Conservation (phyloP, 2,329 filamentous ascomycete genomes). For the Sporothrix brasiliensis region DNA sequence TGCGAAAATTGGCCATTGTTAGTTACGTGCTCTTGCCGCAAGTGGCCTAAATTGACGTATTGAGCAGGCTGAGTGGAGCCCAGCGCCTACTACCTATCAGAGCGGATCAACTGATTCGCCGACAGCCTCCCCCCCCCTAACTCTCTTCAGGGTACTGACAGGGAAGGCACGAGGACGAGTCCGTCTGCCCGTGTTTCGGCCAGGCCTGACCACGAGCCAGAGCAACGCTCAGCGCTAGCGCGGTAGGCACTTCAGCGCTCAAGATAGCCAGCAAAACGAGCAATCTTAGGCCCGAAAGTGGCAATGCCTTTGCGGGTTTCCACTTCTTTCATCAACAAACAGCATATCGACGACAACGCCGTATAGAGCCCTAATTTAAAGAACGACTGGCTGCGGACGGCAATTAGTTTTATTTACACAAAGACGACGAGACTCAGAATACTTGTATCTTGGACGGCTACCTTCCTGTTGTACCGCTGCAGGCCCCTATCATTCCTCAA, state of each 20-base stretch:
- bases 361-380: not conserved
- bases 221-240: slow-evolving; percentile 5
- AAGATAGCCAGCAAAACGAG: not conserved
- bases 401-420: too few relatives aligned
- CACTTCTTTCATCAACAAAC: not conserved
- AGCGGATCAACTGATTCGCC: slow-evolving; percentile 33
- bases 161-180: slow-evolving; percentile 1
- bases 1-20: not conserved
- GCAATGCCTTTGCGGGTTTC: not conserved
- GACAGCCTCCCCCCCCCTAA: not conserved
- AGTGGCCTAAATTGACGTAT: slow-evolving; percentile 21
- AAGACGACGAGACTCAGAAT: not conserved
- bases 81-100: not conserved
- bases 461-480: not conserved
- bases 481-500: not conserved
- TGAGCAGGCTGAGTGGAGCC: not conserved
- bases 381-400: not conserved
- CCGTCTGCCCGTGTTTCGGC: slow-evolving; percentile 12
- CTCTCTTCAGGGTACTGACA: not conserved
- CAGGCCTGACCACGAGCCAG: slow-evolving; percentile 19
- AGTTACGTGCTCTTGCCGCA: not conserved
- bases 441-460: too few relatives aligned
- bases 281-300: not conserved
- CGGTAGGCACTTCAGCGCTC: not conserved
- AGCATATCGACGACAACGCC: slow-evolving; percentile 19